Percentiles rank a stretch among this genome's conserved stretches.
Evolutionary conservation across 441 rosid genomes (phyloP).

Genomic region (Cnidoscolus chayamansa): DNA sequence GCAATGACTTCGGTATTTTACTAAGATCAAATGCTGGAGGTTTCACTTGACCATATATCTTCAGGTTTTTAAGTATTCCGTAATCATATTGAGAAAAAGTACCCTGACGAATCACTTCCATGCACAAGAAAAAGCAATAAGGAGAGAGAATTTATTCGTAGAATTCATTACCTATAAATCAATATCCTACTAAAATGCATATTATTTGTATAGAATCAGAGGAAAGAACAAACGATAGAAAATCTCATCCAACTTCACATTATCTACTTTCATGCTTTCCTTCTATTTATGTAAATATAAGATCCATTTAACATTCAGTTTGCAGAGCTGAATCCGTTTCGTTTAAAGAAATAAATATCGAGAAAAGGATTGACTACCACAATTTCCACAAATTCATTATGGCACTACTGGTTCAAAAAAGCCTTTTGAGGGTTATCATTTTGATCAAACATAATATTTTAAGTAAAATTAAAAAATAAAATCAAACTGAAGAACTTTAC

Average conservation of each 20-base stretch:
- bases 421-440: background rate
- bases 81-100: constrained; percentile 72
- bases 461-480: background rate
- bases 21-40: constrained; percentile 71
- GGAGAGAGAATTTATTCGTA: no score
- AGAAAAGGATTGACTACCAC: no score
- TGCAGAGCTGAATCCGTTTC: no score
- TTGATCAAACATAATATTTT: background rate
- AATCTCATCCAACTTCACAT: background rate
- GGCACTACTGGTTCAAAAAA: no score
- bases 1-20: constrained; percentile 58
- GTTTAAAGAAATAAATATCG: no score
- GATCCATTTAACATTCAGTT: no score
- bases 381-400: background rate
- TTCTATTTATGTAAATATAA: no score
- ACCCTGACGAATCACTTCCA: constrained; percentile 84
- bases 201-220: background rate
- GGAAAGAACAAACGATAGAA: background rate
- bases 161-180: background rate
- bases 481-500: constrained; percentile 7
- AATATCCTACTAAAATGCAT: background rate
- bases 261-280: background rate
- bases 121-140: background rate
- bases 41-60: constrained; percentile 45
- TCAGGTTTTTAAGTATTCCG: constrained; percentile 57